Evolutionary conservation across 1,139 yeast genomes (phyloP).

Genomic region (Arxiozyma telluris): DNA sequence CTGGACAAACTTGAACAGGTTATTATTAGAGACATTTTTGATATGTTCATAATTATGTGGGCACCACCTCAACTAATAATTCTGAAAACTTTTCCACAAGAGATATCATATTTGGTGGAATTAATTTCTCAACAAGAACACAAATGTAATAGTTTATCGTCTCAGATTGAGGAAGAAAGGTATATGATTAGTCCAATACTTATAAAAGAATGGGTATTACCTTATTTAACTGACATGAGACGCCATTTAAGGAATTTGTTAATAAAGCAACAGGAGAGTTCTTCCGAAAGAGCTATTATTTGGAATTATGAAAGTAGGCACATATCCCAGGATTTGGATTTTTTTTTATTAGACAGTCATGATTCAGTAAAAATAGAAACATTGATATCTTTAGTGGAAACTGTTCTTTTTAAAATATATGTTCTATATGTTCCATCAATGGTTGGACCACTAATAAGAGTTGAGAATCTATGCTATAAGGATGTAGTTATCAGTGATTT

Average conservation of each 20-base stretch:
- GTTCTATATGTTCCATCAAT: conserved; percentile 57
- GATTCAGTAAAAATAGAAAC: conserved; percentile 29
- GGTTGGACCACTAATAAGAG: conserved; percentile 73
- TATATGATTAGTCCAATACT: conserved; percentile 31
- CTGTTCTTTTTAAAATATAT: conserved; percentile 71
- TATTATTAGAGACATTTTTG: conserved; percentile 18
- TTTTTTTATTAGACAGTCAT: conserved; percentile 24
- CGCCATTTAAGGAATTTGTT: conserved; percentile 34
- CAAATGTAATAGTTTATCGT: conserved; percentile 8
- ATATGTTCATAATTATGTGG: conserved; percentile 42
- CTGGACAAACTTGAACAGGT: conserved; percentile 13
- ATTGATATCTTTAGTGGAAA: conserved; percentile 56
- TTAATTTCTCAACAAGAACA: conserved; percentile 17
- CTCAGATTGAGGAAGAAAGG: neutral
- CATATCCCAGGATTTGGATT: conserved; percentile 19
- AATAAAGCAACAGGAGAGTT: conserved; percentile 6
- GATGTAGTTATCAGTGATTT: conserved; percentile 51
- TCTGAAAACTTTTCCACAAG: conserved; percentile 35
- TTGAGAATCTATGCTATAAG: conserved; percentile 66
- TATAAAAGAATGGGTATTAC: conserved; percentile 40
- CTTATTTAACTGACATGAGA: conserved; percentile 46
- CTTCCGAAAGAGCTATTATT: conserved; percentile 9
- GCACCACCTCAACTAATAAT: conserved; percentile 51
- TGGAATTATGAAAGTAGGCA: conserved; percentile 21
- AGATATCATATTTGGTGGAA: conserved; percentile 23